These are phyloP conservation scores for Stevia rebaudiana DNA, from an alignment of 140 eudicot genomes.

Conservation along the genomic window DNA sequence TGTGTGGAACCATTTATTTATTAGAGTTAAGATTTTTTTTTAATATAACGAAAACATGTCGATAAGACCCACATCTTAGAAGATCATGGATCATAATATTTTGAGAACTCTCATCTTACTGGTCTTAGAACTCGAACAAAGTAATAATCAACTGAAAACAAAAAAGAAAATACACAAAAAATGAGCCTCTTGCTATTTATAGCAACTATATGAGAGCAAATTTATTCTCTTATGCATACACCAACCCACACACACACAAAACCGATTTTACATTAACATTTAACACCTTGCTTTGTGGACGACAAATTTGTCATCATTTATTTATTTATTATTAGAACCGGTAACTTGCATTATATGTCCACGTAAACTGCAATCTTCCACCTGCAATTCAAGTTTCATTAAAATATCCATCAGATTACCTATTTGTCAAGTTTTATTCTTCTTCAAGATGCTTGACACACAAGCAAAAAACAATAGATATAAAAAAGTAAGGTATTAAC, in stretches of 20 bases:
- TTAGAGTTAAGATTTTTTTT: no score
- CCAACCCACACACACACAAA: neutral
- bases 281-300: neutral
- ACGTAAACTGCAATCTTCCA: conserved; percentile 74
- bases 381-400: conserved; percentile 33
- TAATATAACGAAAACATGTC: no score
- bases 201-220: neutral
- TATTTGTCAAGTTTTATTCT: neutral
- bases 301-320: conserved; percentile 3
- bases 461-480: neutral
- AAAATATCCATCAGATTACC: neutral
- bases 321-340: neutral
- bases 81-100: no score
- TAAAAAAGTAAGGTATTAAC: neutral
- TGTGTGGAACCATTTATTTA: no score
- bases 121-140: no score
- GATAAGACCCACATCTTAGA: no score
- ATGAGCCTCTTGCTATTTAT: neutral
- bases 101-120: no score
- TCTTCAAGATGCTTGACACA: neutral
- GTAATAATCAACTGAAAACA: no score
- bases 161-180: neutral
- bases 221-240: conserved; percentile 3
- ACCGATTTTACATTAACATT: neutral
- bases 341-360: conserved; percentile 56